Evolutionary conservation across 179 eudicot species (phyloP), one percentile per base, ranked within the genome.

Genomic region (Gypsophila paniculata): DNA sequence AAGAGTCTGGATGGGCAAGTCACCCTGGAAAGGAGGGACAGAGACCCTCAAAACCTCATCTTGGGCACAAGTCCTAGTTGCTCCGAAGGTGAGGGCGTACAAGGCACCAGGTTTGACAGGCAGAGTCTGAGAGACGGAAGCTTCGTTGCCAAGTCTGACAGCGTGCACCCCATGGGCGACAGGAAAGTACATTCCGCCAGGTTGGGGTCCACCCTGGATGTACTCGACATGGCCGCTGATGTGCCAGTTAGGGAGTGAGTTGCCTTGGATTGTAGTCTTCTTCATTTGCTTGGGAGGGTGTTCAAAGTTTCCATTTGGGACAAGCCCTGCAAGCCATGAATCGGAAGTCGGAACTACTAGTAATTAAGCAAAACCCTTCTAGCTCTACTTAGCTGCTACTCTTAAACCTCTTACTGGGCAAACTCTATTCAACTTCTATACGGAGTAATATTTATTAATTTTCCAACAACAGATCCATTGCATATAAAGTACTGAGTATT

Each of bases 41-140:
- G 82, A 83, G 48, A 93, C 88, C 59, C 91, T 84, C 73, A 93
- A 77, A 21, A 88, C 96, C 87, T 93, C 96, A 0, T 89, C 86
- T 68, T 92, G 98, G 1, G 96, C 98, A 74, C 97, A 93, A 49
- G 98, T 93, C 67, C 98, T 83, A 0, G 97, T 79, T 4, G 98
- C 97, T 17, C 88, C 87, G 25, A 93, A 91, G 14, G 96, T 91
- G 18, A 93, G 81, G 5, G 97, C 88, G 46, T 93, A 91, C 0
- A 74, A 59, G 0, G 90, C 76, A 8, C 98, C 98, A 5, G 58
- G 74, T 65, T 86, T 86, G 14, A 89, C 90, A 0, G 82, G 85
- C 11, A 93, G 77, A 0, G 85, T 72, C 74, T 93, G 98, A 4
- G 97, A 84, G 61, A 89, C 74, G 0, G 88, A 77, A 8, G 97